Conservation (phyloP, 1,284 basidiomycete species). For the Pseudozyma sp. region DNA sequence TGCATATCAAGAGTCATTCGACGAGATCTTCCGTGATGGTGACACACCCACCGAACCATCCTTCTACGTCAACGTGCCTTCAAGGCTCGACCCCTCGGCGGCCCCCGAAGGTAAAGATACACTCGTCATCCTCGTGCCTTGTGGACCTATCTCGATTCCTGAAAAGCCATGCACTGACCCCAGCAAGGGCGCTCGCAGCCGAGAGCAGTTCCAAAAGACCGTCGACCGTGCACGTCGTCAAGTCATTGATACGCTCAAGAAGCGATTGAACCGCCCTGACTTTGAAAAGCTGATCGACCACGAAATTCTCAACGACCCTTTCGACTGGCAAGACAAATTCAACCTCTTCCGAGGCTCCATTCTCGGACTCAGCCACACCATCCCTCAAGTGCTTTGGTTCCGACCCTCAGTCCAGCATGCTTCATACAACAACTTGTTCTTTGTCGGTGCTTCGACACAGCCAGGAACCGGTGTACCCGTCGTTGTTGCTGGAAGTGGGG, state of each 20-base stretch:
- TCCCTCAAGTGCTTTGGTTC: slow-evolving; percentile 68
- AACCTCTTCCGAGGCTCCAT: slow-evolving; percentile 70
- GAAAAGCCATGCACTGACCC: slow-evolving; percentile 45
- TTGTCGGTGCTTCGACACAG: slow-evolving; percentile 70
- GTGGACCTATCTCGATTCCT: slow-evolving; percentile 66
- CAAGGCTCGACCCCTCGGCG: slow-evolving; percentile 69
- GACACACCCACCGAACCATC: slow-evolving; percentile 72
- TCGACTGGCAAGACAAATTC: slow-evolving; percentile 70
- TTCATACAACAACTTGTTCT: slow-evolving; percentile 66
- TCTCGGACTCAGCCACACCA: slow-evolving; percentile 69
- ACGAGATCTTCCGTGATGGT: slow-evolving; percentile 72
- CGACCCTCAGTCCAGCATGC: slow-evolving; percentile 65
- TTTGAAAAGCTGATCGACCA: slow-evolving; percentile 54
- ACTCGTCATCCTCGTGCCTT: slow-evolving; percentile 70
- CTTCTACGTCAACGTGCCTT: slow-evolving; percentile 74
- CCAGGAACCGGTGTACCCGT: slow-evolving; percentile 69
- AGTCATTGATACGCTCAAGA: slow-evolving; percentile 55
- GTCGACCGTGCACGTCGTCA: slow-evolving; percentile 51
- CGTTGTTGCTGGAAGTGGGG: slow-evolving; percentile 59
- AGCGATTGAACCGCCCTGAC: slow-evolving; percentile 53
- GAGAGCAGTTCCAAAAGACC: slow-evolving; percentile 43
- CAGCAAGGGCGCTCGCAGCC: slow-evolving; percentile 41
- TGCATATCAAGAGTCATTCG: slow-evolving; percentile 72
- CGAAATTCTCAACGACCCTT: slow-evolving; percentile 66
- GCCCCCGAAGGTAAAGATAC: slow-evolving; percentile 69